Evolutionary conservation across 306 rosid genomes (phyloP).

Genomic region (Oxytropis ochrocephala): DNA sequence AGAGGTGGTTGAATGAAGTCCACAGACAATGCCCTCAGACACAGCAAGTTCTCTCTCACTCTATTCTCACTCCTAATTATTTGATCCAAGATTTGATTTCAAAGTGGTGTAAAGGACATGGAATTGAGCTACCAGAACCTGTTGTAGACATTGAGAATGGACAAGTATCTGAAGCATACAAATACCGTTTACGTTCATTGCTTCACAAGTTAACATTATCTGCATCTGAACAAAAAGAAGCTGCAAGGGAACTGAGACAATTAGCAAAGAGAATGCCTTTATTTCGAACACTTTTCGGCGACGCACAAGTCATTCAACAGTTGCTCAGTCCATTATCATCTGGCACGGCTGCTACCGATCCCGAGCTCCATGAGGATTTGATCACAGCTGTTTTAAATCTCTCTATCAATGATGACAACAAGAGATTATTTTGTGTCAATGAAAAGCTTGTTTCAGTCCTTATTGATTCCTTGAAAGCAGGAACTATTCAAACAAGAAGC

Average conservation of each 20-base stretch:
- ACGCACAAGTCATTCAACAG: constrained; percentile 37
- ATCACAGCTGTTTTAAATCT: constrained; percentile 62
- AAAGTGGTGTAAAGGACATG: constrained; percentile 56
- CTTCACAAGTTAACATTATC: constrained; percentile 48
- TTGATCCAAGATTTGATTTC: constrained; percentile 54
- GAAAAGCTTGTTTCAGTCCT: constrained; percentile 42
- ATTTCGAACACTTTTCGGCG: constrained; percentile 42
- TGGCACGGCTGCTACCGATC: constrained; percentile 23
- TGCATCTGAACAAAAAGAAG: constrained; percentile 45
- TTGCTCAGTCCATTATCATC: constrained; percentile 45
- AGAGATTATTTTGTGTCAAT: constrained; percentile 48
- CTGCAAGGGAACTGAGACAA: constrained; percentile 63
- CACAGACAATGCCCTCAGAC: constrained; percentile 63
- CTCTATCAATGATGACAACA: constrained; percentile 61
- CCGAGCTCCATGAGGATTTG: constrained; percentile 72
- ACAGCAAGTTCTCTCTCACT: constrained; percentile 49
- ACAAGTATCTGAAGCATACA: constrained; percentile 29
- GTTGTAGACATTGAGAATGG: constrained; percentile 25
- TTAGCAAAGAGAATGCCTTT: constrained; percentile 44
- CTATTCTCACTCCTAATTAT: constrained; percentile 48
- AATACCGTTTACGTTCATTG: constrained; percentile 30
- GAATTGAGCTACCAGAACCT: constrained; percentile 39
- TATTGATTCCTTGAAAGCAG: constrained; percentile 48
- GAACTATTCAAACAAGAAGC: constrained; percentile 56
- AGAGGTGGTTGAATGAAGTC: constrained; percentile 69